These are phyloP conservation scores for Nakazawaea anatomiae DNA, from an alignment of 805 yeast genomes.

Conservation along the genomic window DNA sequence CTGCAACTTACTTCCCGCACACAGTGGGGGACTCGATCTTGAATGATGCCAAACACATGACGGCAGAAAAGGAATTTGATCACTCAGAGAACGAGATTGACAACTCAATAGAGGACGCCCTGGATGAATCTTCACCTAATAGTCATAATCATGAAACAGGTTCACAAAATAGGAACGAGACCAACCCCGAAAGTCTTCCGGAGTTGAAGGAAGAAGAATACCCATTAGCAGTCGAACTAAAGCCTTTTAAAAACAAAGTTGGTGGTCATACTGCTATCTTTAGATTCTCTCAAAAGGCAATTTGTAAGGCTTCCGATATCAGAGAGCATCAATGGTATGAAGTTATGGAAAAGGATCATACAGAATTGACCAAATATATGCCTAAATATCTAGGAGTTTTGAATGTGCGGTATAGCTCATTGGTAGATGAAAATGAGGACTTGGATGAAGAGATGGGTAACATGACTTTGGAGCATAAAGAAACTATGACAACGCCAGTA, in stretches of 20 bases:
- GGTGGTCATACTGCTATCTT: conserved; percentile 99
- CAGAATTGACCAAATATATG: conserved; percentile 76
- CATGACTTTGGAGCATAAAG: background rate
- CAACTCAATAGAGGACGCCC: conserved; percentile 12
- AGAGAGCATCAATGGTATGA: conserved; percentile 93
- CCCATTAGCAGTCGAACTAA: conserved; percentile 79
- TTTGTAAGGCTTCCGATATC: conserved; percentile 87
- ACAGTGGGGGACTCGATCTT: conserved; percentile 30
- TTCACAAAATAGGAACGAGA: background rate
- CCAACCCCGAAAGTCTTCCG: conserved; percentile 17
- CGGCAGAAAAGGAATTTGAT: conserved; percentile 46
- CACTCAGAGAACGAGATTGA: conserved; percentile 19
- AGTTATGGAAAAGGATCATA: conserved; percentile 71
- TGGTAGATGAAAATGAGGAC: conserved; percentile 19
- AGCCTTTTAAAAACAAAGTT: conserved; percentile 89
- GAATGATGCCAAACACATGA: conserved; percentile 33
- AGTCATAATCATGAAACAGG: background rate
- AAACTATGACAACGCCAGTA: conserved; percentile 10
- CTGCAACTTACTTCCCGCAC: conserved; percentile 70
- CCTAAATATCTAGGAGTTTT: conserved; percentile 93
- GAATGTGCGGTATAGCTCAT: conserved; percentile 71
- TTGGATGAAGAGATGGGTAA: conserved; percentile 11
- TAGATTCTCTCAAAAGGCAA: conserved; percentile 84
- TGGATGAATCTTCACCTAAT: no score
- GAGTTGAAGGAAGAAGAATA: conserved; percentile 27